Evolutionary conservation across 345 rosid species (phyloP).

Genomic region (Turritis glabra): DNA sequence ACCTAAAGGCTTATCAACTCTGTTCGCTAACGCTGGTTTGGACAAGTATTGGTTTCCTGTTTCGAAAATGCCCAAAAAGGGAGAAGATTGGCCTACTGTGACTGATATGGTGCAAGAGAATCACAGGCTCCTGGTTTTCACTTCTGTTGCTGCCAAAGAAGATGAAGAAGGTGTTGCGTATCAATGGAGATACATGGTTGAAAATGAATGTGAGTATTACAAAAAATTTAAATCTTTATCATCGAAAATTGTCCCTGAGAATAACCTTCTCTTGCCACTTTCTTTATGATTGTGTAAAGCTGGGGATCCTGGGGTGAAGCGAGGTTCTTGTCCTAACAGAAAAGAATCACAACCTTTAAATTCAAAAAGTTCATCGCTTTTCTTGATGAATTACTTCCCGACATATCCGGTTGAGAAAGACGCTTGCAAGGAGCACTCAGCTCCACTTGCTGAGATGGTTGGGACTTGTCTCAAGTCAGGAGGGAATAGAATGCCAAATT

Average conservation of each 20-base stretch:
- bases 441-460: slow-evolving; percentile 81
- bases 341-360: slow-evolving; percentile 75
- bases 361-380: slow-evolving; percentile 75
- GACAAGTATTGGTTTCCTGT: slow-evolving; percentile 88
- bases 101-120: slow-evolving; percentile 85
- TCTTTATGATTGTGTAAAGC: slow-evolving; percentile 52
- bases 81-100: slow-evolving; percentile 97
- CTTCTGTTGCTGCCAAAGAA: slow-evolving; percentile 91
- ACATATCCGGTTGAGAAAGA: slow-evolving; percentile 75
- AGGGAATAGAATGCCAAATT: slow-evolving; percentile 81
- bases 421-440: slow-evolving; percentile 94
- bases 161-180: slow-evolving; percentile 96
- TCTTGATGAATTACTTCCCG: slow-evolving; percentile 90
- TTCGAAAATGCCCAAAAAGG: slow-evolving; percentile 85
- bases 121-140: slow-evolving; percentile 83
- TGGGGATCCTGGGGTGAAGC: slow-evolving; percentile 92
- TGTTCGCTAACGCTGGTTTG: slow-evolving; percentile 77
- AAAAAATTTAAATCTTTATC: neutral
- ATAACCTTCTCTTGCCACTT: neutral
- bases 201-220: slow-evolving; percentile 69
- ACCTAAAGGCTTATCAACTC: slow-evolving; percentile 74
- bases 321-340: slow-evolving; percentile 85
- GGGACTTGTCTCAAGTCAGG: slow-evolving; percentile 85
- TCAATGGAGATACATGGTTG: slow-evolving; percentile 92
- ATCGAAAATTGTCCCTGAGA: neutral